phyloP scores from a whole-genome alignment of 73 alveolate genomes.

The Blepharisma stoltei region DNA sequence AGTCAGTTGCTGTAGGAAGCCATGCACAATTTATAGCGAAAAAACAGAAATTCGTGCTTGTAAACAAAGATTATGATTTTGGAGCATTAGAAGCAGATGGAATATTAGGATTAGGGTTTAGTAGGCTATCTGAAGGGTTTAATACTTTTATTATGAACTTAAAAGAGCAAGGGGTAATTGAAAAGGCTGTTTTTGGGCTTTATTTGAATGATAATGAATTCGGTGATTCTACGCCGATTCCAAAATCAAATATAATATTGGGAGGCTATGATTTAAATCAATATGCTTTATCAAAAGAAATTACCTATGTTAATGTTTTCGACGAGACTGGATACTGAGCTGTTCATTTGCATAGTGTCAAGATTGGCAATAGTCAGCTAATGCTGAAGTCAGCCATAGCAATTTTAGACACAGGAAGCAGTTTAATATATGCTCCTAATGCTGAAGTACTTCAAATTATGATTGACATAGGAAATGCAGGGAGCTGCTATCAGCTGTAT shows the following conservation, averaged over 20 bases:
- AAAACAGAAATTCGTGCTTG: background rate
- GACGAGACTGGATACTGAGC: background rate
- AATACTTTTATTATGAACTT: background rate
- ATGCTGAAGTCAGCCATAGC: background rate
- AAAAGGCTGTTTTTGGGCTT: background rate
- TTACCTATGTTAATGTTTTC: background rate
- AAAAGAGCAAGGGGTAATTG: conserved; percentile 2
- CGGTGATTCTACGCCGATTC: background rate
- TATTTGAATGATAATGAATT: conserved; percentile 26
- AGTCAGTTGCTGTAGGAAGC: background rate
- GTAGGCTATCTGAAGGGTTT: background rate
- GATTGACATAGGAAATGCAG: background rate
- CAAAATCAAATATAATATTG: background rate
- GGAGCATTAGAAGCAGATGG: conserved; percentile 17
- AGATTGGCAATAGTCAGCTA: background rate
- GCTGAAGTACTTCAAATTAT: background rate
- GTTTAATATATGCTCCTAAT: conserved; percentile 7
- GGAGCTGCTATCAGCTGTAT: background rate
- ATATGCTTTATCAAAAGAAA: background rate
- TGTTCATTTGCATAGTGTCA: background rate
- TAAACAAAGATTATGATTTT: background rate
- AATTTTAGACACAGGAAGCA: conserved; percentile 12
- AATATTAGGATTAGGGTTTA: conserved; percentile 4
- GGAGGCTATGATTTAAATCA: conserved; percentile 4
- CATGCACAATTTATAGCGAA: background rate